phyloP scores from a whole-genome alignment of 371 early-diverging fungal genomes.

The Basidiobolus heterosporus region DNA sequence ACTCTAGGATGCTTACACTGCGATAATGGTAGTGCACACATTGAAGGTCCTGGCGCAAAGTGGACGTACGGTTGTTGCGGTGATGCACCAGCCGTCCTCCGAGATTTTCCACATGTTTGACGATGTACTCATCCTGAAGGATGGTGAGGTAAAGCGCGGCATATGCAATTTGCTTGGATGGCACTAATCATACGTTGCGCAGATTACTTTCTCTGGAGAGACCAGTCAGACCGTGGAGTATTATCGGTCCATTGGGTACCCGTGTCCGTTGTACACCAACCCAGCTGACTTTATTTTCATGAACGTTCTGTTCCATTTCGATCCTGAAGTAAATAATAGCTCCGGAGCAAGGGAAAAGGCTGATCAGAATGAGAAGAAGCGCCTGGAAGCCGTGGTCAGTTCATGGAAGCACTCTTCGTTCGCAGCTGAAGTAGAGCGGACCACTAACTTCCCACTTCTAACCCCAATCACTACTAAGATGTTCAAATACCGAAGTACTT shows the following conservation, averaged over 20 bases:
- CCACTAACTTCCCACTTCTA: too few relatives aligned
- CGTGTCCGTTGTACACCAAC: constrained; percentile 40
- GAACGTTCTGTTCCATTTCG: too few relatives aligned
- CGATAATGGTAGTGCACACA: neutral
- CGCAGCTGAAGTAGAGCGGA: too few relatives aligned
- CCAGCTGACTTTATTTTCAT: constrained; percentile 47
- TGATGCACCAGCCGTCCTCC: constrained; percentile 42
- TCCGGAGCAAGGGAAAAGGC: too few relatives aligned
- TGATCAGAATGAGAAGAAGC: too few relatives aligned
- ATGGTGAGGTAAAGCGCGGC: neutral
- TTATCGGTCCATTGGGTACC: constrained; percentile 24
- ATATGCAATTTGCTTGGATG: neutral
- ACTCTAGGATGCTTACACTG: neutral
- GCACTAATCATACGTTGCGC: neutral
- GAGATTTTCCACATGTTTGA: constrained; percentile 44
- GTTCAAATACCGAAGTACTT: neutral
- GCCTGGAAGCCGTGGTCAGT: too few relatives aligned
- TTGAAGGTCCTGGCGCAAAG: neutral
- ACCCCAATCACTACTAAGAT: too few relatives aligned
- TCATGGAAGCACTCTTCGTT: too few relatives aligned
- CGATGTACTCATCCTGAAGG: neutral
- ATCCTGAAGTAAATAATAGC: too few relatives aligned
- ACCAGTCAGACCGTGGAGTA: constrained; percentile 15
- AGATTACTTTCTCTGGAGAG: neutral
- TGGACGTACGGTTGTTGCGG: constrained; percentile 32